Conservation (phyloP, 495 filamentous ascomycete genomes). For the Thermothielavioides terrestris region DNA sequence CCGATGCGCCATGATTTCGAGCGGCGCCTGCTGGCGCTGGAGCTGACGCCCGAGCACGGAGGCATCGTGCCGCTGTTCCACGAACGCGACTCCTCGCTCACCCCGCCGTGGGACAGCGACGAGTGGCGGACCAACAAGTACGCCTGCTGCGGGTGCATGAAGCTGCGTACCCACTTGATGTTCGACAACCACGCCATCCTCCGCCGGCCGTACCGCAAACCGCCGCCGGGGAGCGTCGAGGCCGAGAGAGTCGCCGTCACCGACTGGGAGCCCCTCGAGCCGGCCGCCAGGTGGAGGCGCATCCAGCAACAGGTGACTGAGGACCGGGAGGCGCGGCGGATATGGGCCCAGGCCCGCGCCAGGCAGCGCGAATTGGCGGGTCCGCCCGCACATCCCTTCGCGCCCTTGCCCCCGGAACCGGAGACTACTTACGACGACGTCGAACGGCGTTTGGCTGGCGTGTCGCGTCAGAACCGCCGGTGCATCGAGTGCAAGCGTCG, state of each 20-base stretch:
- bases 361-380: not conserved
- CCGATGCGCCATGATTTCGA: conserved; percentile 11
- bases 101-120: not conserved
- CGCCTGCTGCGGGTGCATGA: conserved; percentile 21
- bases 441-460: conserved; percentile 6
- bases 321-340: not conserved
- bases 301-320: not conserved
- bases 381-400: not conserved
- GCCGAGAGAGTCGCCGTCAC: conserved; percentile 3
- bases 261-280: conserved; percentile 14
- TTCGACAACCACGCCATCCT: conserved; percentile 20
- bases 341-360: not conserved
- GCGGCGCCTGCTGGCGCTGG: conserved; percentile 19
- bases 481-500: conserved; percentile 3
- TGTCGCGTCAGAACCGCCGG: conserved; percentile 11
- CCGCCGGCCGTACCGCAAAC: conserved; percentile 12
- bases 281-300: not conserved
- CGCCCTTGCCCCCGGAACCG: not conserved
- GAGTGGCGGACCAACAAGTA: conserved; percentile 17
- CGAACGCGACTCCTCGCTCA: not conserved
- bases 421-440: not conserved
- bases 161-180: conserved; percentile 17
- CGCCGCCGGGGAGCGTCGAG: conserved; percentile 14
- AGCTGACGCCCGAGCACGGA: conserved; percentile 16
- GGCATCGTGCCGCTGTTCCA: conserved; percentile 16